Evolutionary conservation across 2,329 filamentous ascomycete species (phyloP).

Genomic region (Neonectria neomacrospora): DNA sequence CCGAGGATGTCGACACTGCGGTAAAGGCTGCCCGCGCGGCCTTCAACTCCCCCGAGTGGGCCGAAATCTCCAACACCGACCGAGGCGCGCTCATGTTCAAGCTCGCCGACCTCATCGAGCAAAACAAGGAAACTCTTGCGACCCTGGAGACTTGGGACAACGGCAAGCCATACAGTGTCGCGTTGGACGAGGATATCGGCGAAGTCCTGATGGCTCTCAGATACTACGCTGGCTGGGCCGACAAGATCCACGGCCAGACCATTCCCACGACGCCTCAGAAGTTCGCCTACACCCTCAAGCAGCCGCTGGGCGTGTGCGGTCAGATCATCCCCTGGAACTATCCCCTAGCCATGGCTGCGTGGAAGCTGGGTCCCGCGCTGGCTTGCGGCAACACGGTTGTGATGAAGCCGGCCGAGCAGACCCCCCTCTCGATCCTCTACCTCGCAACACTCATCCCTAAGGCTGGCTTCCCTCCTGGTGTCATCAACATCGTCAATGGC

Average conservation of each 20-base stretch:
- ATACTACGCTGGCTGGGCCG: constrained; percentile 77
- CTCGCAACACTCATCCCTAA: constrained; percentile 73
- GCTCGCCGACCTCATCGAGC: constrained; percentile 74
- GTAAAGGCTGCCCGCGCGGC: constrained; percentile 67
- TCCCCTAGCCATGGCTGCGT: constrained; percentile 75
- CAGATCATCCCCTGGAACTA: constrained; percentile 81
- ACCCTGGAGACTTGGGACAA: constrained; percentile 81
- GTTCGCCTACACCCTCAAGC: constrained; percentile 75
- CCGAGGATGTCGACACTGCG: constrained; percentile 39
- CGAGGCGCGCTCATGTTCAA: constrained; percentile 75
- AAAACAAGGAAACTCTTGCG: constrained; percentile 62
- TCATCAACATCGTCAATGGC: constrained; percentile 77
- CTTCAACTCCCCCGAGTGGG: constrained; percentile 50
- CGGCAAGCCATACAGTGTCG: constrained; percentile 70
- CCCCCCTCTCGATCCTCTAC: constrained; percentile 68
- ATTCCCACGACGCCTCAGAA: constrained; percentile 72
- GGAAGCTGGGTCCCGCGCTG: constrained; percentile 76
- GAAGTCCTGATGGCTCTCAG: constrained; percentile 56
- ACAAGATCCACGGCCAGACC: constrained; percentile 77
- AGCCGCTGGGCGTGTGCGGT: constrained; percentile 76
- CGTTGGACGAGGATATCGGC: constrained; percentile 70
- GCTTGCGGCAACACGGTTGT: constrained; percentile 70
- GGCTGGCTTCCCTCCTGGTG: constrained; percentile 77
- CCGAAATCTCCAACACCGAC: constrained; percentile 64
- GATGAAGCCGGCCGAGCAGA: constrained; percentile 72